Evolutionary conservation across 176 grass and related monocot species (phyloP).

Genomic region (Thinopyrum elongatum): DNA sequence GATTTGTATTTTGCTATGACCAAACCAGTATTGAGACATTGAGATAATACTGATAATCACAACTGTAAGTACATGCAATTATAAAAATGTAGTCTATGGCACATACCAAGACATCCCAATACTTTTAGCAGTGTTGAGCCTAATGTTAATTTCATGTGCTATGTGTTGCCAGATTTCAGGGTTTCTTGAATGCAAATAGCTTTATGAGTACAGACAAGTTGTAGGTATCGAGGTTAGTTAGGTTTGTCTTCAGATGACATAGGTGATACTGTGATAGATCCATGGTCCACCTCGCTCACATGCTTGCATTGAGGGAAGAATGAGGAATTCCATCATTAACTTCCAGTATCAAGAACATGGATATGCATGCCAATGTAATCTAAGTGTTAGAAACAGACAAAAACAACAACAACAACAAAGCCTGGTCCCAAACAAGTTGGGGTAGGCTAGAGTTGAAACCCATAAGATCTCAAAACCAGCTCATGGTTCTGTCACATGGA

Average conservation of each 20-base stretch:
- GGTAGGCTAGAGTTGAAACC: too few relatives aligned
- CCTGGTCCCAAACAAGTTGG: too few relatives aligned
- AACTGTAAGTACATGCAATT: neutral
- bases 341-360: neutral
- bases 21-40: neutral
- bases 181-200: slow-evolving; percentile 1
- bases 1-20: neutral
- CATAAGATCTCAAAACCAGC: too few relatives aligned
- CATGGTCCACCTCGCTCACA: neutral
- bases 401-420: too few relatives aligned
- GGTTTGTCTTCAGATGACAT: neutral
- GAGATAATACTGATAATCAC: neutral
- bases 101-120: neutral
- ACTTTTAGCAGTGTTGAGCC: neutral
- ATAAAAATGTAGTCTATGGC: neutral
- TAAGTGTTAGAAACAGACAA: neutral
- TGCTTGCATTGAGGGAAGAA: neutral
- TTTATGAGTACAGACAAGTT: neutral
- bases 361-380: neutral
- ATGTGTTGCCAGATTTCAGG: neutral
- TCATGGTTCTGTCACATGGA: too few relatives aligned
- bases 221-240: neutral
- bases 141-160: neutral
- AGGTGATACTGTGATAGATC: neutral
- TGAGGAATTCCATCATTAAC: neutral